These are phyloP conservation scores for Crithidia fasciculata DNA, from an alignment of 208 protist genomes.

Conservation along the genomic window DNA sequence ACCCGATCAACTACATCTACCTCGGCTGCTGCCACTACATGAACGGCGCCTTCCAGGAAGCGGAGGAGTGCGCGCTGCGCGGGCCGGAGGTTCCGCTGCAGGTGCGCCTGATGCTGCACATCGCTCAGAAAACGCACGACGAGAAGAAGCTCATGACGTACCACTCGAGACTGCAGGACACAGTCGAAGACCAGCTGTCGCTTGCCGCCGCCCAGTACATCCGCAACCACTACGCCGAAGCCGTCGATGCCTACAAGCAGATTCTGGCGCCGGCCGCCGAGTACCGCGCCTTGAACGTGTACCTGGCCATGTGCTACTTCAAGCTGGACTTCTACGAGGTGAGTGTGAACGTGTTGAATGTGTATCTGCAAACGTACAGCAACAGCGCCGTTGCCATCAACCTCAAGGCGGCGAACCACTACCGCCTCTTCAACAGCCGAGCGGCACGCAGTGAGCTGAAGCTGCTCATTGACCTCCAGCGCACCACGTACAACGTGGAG, in stretches of 20 bases:
- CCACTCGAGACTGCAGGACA: slow-evolving; percentile 91
- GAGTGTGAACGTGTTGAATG: slow-evolving; percentile 91
- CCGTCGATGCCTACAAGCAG: slow-evolving; percentile 97
- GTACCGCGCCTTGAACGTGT: slow-evolving; percentile 95
- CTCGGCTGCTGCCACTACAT: slow-evolving; percentile 88
- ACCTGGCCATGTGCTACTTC: slow-evolving; percentile 98
- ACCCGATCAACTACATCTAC: slow-evolving; percentile 80
- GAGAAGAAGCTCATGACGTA: slow-evolving; percentile 94
- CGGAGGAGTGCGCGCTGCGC: slow-evolving; percentile 87
- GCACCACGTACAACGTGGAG: slow-evolving; percentile 89
- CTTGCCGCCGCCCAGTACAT: slow-evolving; percentile 96
- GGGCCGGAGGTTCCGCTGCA: slow-evolving; percentile 86
- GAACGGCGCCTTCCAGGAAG: slow-evolving; percentile 88
- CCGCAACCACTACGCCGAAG: slow-evolving; percentile 95
- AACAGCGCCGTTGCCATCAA: slow-evolving; percentile 96
- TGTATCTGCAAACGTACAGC: slow-evolving; percentile 90
- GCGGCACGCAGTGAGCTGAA: slow-evolving; percentile 94
- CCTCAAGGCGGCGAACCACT: slow-evolving; percentile 97
- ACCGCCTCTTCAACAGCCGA: slow-evolving; percentile 94
- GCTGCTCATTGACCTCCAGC: slow-evolving; percentile 89
- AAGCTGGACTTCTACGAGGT: slow-evolving; percentile 98
- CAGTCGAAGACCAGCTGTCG: slow-evolving; percentile 93
- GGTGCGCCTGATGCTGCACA: slow-evolving; percentile 94
- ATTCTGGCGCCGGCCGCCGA: slow-evolving; percentile 95
- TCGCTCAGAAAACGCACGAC: slow-evolving; percentile 93